Percentiles rank a stretch among this genome's conserved stretches.
Evolutionary conservation across 306 rosid species (phyloP).

Genomic region (Cucurbita pepo): DNA sequence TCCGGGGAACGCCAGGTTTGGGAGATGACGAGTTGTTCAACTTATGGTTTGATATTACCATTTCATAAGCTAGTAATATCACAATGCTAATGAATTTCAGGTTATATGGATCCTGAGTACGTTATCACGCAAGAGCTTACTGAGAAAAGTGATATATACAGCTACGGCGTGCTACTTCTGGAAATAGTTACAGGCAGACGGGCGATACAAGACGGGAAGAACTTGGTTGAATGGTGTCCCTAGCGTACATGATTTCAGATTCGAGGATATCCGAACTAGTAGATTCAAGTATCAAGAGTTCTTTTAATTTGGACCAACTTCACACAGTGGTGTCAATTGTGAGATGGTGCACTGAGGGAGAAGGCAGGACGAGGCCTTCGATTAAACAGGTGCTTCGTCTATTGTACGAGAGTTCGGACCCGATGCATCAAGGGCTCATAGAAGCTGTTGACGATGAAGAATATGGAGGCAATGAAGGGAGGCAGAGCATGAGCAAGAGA

Average conservation of each 20-base stretch:
- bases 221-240: constrained; percentile 94
- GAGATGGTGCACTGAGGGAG: constrained; percentile 90
- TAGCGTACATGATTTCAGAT: constrained; percentile 37
- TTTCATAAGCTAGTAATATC: background rate
- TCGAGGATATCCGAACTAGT: constrained; percentile 56
- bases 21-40: background rate
- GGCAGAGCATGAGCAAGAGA: constrained; percentile 58
- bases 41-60: background rate
- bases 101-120: constrained; percentile 97
- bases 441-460: constrained; percentile 55
- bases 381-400: constrained; percentile 86
- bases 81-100: constrained; percentile 31
- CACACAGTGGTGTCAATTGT: constrained; percentile 53
- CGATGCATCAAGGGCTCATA: constrained; percentile 55
- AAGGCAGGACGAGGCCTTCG: constrained; percentile 74
- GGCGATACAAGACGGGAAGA: constrained; percentile 62
- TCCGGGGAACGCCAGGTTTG: constrained; percentile 90
- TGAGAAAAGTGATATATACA: constrained; percentile 82
- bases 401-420: constrained; percentile 81
- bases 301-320: constrained; percentile 72
- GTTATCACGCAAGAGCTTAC: constrained; percentile 90
- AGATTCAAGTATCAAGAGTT: constrained; percentile 54
- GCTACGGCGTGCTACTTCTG: constrained; percentile 75
- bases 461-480: constrained; percentile 38
- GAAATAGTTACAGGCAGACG: constrained; percentile 78